phyloP scores from a whole-genome alignment of 73 alveolate genomes.

The Paramecium sexaurelia region DNA sequence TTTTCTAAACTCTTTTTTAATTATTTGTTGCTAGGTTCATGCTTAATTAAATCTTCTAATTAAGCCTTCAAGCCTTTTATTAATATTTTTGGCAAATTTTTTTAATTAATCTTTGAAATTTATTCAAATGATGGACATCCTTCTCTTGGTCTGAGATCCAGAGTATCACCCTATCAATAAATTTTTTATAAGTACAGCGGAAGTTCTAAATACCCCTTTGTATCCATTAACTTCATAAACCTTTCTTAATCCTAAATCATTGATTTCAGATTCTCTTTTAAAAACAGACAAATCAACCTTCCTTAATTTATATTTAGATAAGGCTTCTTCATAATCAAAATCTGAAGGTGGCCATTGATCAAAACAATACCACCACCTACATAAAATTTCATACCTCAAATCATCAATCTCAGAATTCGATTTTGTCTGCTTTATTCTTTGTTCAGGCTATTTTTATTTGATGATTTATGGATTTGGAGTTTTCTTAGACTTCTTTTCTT shows the following conservation, averaged over 20 bases:
- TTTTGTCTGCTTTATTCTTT: not conserved
- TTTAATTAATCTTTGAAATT: constrained; percentile 64
- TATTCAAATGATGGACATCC: constrained; percentile 82
- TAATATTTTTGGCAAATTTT: not conserved
- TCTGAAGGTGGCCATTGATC: constrained; percentile 94
- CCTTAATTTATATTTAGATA: constrained; percentile 77
- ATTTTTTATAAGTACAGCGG: not conserved
- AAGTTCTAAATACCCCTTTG: constrained; percentile 79
- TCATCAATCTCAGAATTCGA: not conserved
- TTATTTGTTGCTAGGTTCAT: constrained; percentile 3
- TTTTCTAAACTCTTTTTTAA: not conserved
- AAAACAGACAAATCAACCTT: constrained; percentile 79
- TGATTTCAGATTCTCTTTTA: constrained; percentile 85
- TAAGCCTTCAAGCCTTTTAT: constrained; percentile 53
- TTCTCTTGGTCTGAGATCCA: constrained; percentile 89
- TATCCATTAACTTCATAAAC: constrained; percentile 81
- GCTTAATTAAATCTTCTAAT: not conserved
- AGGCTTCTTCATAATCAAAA: constrained; percentile 75
- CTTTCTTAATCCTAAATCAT: constrained; percentile 78
- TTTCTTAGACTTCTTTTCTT: not conserved
- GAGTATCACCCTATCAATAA: constrained; percentile 74
- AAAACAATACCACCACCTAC: constrained; percentile 88
- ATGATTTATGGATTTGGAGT: not conserved
- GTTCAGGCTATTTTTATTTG: constrained; percentile 1
- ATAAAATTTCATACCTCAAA: constrained; percentile 72